Conservation (phyloP, 179 eudicot genomes). For the Silene noctiflora region DNA sequence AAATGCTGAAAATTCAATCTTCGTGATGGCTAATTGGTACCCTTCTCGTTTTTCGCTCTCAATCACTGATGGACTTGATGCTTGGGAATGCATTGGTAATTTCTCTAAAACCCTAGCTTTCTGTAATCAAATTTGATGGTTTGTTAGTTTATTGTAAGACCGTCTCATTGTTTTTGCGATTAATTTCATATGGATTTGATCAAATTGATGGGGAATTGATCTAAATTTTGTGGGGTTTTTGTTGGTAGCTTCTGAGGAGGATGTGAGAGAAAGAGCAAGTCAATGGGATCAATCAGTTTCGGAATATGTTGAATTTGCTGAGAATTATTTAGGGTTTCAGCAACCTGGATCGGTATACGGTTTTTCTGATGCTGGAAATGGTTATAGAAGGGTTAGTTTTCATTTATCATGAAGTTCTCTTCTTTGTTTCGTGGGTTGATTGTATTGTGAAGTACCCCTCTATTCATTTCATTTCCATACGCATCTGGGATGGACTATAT, state of each 20-base stretch:
- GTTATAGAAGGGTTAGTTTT: conserved; percentile 54
- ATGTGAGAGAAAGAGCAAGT: conserved; percentile 75
- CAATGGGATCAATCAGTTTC: conserved; percentile 83
- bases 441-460: no score
- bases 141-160: not conserved
- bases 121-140: no score
- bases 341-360: conserved; percentile 74
- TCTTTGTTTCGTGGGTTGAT: not conserved
- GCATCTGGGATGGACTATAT: not conserved
- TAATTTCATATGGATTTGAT: not conserved
- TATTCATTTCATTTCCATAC: no score
- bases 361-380: conserved; percentile 69
- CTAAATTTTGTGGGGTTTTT: not conserved
- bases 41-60: conserved; percentile 51
- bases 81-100: conserved; percentile 72
- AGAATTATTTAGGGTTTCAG: conserved; percentile 74
- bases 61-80: conserved; percentile 54
- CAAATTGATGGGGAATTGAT: not conserved
- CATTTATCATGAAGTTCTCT: not conserved
- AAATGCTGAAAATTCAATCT: conserved; percentile 29
- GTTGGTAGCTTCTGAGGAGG: conserved; percentile 62
- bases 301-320: conserved; percentile 73
- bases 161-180: not conserved
- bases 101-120: not conserved
- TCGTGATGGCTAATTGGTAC: conserved; percentile 65